Base-by-base conservation (phyloP, 148 eudicot species). In the Pouteria glomerata region DNA sequence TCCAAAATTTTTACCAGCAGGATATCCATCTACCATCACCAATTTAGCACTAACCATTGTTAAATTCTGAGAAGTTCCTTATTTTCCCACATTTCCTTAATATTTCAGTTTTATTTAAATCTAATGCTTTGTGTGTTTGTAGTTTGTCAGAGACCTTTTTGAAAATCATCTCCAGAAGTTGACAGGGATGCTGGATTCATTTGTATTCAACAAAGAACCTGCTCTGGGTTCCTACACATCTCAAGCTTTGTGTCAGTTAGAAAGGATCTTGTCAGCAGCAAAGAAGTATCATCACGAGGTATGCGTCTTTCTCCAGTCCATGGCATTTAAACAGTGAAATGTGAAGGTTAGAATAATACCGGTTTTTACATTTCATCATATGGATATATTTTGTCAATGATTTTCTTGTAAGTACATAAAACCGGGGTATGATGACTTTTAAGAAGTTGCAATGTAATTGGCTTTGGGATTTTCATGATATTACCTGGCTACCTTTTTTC, bases 211-310 rank as follows among this genome's bases (percentile, higher is more conserved):
- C 1, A 72, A 74, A 56, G 74, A 61, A 35, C 73, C 83, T 70
- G 41, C 57, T 67, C 73, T 78, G 59, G 72, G 72, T 33, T 74
- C 72, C 70, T 81, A 71, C 69, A 24, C 76, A 61, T 84, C 88
- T 71, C 78, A 76, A 79, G 85, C 74, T 73, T 61, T 77, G 68
- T 69, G 76, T 57, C 62, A 67, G 70, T 67, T 83, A 58, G 61
- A 66, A 57, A 69, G 35, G 70, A 80, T 82, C 44, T 85, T 74
- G 59, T 69, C 80, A 63, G 81, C 87, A 53, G 70, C 78, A 34
- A 87, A 86, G 77, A 82, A 70, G 73, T 86, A 83, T 79, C 98
- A 94, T 76, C 90, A 89, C 58, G 81, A 91, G 92, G 98, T 94
- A 74, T 55, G 74, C 55, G 29, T 45, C 57, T 16, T 47, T 65